Evolutionary conservation across 345 rosid genomes (phyloP), one percentile per base, ranked within the genome.

Genomic region (Ceriops tagal): DNA sequence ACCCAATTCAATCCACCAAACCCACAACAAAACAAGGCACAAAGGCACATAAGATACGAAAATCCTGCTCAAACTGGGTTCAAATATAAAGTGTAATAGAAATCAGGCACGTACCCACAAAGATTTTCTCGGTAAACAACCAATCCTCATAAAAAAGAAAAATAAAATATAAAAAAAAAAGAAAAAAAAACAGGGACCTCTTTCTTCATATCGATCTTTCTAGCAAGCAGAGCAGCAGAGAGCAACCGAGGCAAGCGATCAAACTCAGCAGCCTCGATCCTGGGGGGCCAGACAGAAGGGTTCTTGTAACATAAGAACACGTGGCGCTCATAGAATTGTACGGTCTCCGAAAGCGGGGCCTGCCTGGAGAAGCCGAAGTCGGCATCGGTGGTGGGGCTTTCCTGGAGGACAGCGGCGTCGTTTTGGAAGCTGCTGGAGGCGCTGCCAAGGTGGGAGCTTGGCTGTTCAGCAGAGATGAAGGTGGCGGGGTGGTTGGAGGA

Each of bases 241-340:
- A 93, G 88, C 73, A 91, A 58, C 90, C 98, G 82, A 64, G 97
- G 98, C 81, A 91, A 83, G n/a, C 99, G 96, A 86, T 95, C 99
- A 68, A 95, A 95, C 91, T 95, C 99, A 19, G 99, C 92, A 18
- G 99, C 97, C 78, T 92, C 97, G 70, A 95, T 88, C 79, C 99
- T 88, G 0, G 92, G 86, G 0, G 97, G 96, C 99, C 97, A 95
- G 32, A 88, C 99, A 43, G 89, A 83, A 1, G 97, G 99, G 77
- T 86, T 90, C 81, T 95, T 95, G 81, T 95, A 95, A 73, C 99
- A 95, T 61, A 95, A 70, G 77, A 92, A 95, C 21, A 92, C 89
- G 69, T 95, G 99, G 35, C 99, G 90, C 77, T 87, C 71, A 79
- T 92, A 92, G 72, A 80, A 82, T 83, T 89, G 89, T 5, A 95